A percentile compares a stretch with the other conserved stretches of the same genome.
phyloP scores from a whole-genome alignment of 495 filamentous ascomycete species.

The Paragyromitra xinjiangensis region DNA sequence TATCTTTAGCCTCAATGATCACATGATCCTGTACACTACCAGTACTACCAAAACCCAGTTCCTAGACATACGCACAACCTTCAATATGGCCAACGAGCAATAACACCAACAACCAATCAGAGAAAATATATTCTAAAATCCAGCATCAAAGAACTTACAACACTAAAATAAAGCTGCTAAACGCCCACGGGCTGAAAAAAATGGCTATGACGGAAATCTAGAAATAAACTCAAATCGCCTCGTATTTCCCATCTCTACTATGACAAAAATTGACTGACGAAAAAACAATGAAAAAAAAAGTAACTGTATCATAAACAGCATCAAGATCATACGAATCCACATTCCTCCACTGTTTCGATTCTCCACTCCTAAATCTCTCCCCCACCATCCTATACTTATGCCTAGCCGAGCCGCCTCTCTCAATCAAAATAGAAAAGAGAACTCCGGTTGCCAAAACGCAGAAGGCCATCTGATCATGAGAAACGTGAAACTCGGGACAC shows the following conservation, averaged over 20 bases:
- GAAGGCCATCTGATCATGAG: conserved; percentile 30
- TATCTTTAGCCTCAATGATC: no score
- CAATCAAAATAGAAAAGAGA: conserved; percentile 27
- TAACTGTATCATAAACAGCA: conserved; percentile 46
- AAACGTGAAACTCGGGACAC: conserved; percentile 20
- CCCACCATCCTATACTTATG: not conserved
- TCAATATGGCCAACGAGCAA: not conserved
- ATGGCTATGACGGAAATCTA: conserved; percentile 23
- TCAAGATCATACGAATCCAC: conserved; percentile 40
- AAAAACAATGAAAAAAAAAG: conserved; percentile 29
- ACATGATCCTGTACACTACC: no score
- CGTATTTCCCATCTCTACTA: conserved; percentile 50
- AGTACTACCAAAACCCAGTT: not conserved
- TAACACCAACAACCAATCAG: not conserved
- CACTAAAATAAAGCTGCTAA: conserved; percentile 23
- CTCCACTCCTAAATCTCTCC: not conserved
- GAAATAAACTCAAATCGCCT: conserved; percentile 43
- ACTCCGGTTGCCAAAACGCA: conserved; percentile 41
- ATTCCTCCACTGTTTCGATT: not conserved
- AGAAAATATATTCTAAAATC: conserved; percentile 9
- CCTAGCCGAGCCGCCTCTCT: not conserved
- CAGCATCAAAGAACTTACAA: conserved; percentile 20
- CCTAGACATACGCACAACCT: not conserved
- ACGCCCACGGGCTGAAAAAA: conserved; percentile 10
- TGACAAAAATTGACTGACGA: conserved; percentile 40